Evolutionary conservation across 192 early-diverging fungal genomes (phyloP), one percentile per base, ranked within the genome.

Genomic region (Kickxella alabastrina): DNA sequence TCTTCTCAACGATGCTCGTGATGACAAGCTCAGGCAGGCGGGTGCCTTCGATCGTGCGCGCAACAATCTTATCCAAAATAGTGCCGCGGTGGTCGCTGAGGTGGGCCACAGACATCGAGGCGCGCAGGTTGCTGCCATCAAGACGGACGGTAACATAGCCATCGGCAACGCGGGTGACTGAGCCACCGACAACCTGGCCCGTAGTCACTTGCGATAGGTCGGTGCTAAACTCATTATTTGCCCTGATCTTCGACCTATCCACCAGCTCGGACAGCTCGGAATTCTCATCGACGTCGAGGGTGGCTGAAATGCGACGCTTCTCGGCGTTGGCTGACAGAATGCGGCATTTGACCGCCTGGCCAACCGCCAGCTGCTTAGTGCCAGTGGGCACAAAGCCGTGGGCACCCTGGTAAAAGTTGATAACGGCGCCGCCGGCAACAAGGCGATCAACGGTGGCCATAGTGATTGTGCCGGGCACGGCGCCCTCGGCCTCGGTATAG

Each of bases 361-460:
- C 87, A 3, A 74, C 62, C 34, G 74, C 75, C 38, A 87, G 87
- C 17, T 62, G 43, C 47, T 78, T 67, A 10, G 78, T 54, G n/a
- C 82, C 60, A 36, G 66, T 60, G 6, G 57, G 40, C 7, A 79
- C 81, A 53, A 94, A 80, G 1, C 79, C 89, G 40, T 65, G 59
- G 7, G 90, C 62, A 38, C 86, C 76, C 70, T 87, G 84, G 79
- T 86, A 97, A 49, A 96, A 92, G 9, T 56, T 48, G 7, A 94
- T 83, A 31, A 92, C 67, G 44, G 82, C 84, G 35, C 91, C 91
- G 29, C 77, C 77, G 23, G 53, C 61, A 19, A 58, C 50, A 7
- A 42, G 49, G 40, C 62, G 57, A n/a, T 46, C 49, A 9, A 76
- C 67, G 21, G 60, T 52, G 13, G 46, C 73, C 37, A 60, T 58